Evolutionary conservation across 495 filamentous ascomycete species (phyloP).

Genomic region (Geoglossum glabrum): DNA sequence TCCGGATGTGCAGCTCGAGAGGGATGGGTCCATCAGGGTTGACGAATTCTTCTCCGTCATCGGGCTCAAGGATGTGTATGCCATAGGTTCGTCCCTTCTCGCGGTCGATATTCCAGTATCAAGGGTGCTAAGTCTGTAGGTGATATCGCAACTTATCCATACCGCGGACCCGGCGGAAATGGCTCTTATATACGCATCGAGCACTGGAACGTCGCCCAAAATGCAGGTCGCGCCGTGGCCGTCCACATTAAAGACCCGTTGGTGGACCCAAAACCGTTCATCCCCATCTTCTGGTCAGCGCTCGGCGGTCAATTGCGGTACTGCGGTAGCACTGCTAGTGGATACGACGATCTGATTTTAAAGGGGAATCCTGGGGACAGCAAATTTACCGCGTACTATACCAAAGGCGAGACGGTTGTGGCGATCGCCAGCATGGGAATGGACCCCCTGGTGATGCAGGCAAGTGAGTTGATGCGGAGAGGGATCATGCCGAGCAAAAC

Average conservation of each 20-base stretch:
- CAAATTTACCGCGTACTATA: constrained; percentile 67
- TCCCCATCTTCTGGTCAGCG: constrained; percentile 92
- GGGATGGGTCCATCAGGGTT: constrained; percentile 63
- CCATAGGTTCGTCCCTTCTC: constrained; percentile 34
- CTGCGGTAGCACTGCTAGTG: constrained; percentile 61
- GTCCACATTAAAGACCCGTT: constrained; percentile 45
- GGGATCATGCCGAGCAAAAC: constrained; percentile 65
- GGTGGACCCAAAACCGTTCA: constrained; percentile 47
- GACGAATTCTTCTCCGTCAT: constrained; percentile 58
- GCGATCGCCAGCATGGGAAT: constrained; percentile 80
- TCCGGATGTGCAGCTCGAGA: constrained; percentile 39
- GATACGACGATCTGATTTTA: constrained; percentile 69
- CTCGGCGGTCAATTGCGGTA: constrained; percentile 77
- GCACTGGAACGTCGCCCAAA: constrained; percentile 97
- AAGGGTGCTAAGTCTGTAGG: constrained; percentile 14
- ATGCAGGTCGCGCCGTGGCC: constrained; percentile 61
- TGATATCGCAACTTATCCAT: constrained; percentile 90
- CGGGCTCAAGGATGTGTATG: constrained; percentile 62
- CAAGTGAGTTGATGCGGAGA: constrained; percentile 67
- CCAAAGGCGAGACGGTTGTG: constrained; percentile 69
- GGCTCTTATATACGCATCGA: constrained; percentile 59
- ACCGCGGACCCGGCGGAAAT: constrained; percentile 60
- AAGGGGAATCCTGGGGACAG: constrained; percentile 56
- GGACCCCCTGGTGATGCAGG: constrained; percentile 72
- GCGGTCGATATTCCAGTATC: neutral